Evolutionary conservation across 345 rosid genomes (phyloP).

Genomic region (Jatropha curcas): DNA sequence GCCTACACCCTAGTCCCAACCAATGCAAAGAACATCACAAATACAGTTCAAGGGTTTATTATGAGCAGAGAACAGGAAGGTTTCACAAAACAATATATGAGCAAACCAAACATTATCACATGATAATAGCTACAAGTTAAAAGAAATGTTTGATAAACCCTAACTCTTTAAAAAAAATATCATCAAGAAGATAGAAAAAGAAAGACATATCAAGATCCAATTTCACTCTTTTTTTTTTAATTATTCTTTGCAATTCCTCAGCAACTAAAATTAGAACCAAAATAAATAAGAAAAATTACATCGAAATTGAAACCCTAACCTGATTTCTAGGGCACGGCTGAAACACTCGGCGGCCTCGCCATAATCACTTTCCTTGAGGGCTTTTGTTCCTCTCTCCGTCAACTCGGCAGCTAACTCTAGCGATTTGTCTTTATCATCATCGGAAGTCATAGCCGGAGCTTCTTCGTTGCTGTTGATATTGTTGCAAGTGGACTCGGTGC

Average conservation of each 20-base stretch:
- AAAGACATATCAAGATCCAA: background rate
- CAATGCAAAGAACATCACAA: background rate
- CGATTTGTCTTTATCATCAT: slow-evolving; percentile 48
- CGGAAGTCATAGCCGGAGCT: slow-evolving; percentile 40
- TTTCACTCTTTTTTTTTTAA: background rate
- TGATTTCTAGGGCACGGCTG: slow-evolving; percentile 91
- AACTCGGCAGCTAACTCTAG: slow-evolving; percentile 67
- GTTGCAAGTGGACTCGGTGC: slow-evolving; percentile 66
- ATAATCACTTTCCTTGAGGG: slow-evolving; percentile 60
- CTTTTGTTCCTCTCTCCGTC: slow-evolving; percentile 57
- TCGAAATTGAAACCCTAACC: slow-evolving; percentile 40
- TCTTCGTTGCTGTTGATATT: slow-evolving; percentile 40
- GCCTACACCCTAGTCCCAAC: background rate
- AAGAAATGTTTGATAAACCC: background rate
- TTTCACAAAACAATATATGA: background rate
- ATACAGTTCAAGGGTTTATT: background rate
- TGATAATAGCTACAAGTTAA: background rate
- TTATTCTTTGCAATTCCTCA: background rate
- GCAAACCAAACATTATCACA: background rate
- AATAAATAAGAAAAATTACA: background rate
- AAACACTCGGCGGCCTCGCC: slow-evolving; percentile 86
- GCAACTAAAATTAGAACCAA: background rate
- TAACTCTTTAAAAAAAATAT: background rate
- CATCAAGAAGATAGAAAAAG: background rate
- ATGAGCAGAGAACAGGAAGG: background rate